Percentiles rank a stretch among this genome's conserved stretches.
Conservation (phyloP, 2,329 filamentous ascomycete genomes). For the Aspergillus brunneoviolaceus region DNA sequence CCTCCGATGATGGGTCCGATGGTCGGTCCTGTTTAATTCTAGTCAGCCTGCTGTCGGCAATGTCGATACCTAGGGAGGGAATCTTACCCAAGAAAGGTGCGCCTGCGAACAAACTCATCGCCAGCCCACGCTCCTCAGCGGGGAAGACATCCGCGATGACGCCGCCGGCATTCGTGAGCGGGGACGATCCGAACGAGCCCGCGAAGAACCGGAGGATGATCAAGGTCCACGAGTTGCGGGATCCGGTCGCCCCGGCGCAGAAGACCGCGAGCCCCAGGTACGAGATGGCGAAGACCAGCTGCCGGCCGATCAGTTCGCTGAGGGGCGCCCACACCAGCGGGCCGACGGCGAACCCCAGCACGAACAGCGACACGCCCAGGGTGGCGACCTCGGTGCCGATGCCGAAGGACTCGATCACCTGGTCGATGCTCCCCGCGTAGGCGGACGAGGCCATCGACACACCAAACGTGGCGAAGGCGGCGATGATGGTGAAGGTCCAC, state of each 20-base stretch:
- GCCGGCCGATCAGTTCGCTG: conserved; percentile 62
- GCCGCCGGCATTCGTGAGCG: conserved; percentile 43
- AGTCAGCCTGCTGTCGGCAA: background rate
- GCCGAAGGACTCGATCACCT: conserved; percentile 56
- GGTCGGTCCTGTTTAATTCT: conserved; percentile 18
- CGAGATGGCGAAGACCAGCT: conserved; percentile 53
- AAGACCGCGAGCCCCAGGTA: conserved; percentile 59
- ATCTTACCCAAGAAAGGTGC: conserved; percentile 59
- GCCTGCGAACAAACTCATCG: conserved; percentile 64
- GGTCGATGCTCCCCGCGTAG: conserved; percentile 34
- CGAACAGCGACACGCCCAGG: conserved; percentile 64
- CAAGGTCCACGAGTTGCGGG: conserved; percentile 57
- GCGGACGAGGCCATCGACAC: conserved; percentile 46
- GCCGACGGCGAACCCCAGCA: conserved; percentile 60
- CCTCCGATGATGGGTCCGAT: conserved; percentile 31
- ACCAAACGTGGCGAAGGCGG: conserved; percentile 42
- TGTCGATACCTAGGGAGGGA: background rate
- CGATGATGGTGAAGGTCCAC: conserved; percentile 42
- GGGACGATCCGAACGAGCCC: conserved; percentile 59
- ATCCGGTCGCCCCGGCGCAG: conserved; percentile 58
- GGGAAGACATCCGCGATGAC: conserved; percentile 61
- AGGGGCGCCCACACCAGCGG: conserved; percentile 67
- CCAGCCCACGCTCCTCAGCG: conserved; percentile 53
- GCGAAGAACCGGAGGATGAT: conserved; percentile 65
- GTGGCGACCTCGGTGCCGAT: conserved; percentile 56